Conservation (phyloP, 306 rosid species). For the Vigna unguiculata region DNA sequence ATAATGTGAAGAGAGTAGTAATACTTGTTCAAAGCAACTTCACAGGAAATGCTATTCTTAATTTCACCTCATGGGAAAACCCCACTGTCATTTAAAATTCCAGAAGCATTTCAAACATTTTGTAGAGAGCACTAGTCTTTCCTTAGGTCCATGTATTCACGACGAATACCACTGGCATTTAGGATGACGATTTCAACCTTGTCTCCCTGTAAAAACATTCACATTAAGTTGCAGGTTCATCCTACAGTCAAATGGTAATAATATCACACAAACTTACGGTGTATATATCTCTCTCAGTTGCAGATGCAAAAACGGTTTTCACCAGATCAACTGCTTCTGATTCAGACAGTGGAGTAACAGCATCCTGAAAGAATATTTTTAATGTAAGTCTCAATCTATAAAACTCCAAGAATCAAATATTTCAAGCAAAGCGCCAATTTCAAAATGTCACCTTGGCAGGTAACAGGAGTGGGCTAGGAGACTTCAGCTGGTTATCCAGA, state of each 20-base stretch:
- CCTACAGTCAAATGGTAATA: background rate
- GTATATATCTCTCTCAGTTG: constrained; percentile 94
- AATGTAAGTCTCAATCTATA: background rate
- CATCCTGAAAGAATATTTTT: constrained; percentile 64
- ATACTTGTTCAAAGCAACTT: constrained; percentile 30
- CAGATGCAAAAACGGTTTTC: constrained; percentile 92
- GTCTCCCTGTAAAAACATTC: constrained; percentile 73
- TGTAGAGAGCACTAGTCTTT: constrained; percentile 60
- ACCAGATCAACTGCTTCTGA: constrained; percentile 85
- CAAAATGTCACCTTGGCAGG: constrained; percentile 71
- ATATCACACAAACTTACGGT: constrained; percentile 66
- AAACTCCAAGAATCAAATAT: constrained; percentile 32
- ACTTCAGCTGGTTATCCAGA: constrained; percentile 87
- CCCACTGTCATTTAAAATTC: constrained; percentile 8
- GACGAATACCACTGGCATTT: constrained; percentile 68
- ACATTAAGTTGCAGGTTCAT: constrained; percentile 19
- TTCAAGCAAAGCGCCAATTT: constrained; percentile 26
- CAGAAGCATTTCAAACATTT: constrained; percentile 41
- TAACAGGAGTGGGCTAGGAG: constrained; percentile 91
- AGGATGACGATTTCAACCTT: constrained; percentile 73
- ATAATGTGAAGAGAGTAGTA: background rate
- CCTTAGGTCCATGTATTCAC: constrained; percentile 80
- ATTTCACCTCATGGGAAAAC: constrained; percentile 26
- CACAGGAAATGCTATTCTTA: constrained; percentile 41
- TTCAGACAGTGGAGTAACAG: constrained; percentile 92